These are phyloP conservation scores for Quercus parvula DNA, from an alignment of 306 rosid genomes.

Conservation along the genomic window DNA sequence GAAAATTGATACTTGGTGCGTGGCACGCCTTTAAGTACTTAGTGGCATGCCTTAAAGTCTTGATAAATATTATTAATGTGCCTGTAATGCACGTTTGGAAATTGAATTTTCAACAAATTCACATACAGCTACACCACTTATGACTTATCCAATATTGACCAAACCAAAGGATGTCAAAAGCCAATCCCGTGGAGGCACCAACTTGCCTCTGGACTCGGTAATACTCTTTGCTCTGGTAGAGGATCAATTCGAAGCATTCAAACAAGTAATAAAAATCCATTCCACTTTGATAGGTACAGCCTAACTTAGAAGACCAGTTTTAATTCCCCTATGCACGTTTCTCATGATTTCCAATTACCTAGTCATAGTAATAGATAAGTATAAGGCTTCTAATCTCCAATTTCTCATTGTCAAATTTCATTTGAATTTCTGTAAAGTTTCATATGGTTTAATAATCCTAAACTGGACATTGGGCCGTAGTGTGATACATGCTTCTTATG, in stretches of 20 bases:
- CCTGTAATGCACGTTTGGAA: background rate
- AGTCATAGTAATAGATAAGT: no score
- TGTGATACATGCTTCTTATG: accelerated
- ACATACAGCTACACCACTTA: constrained; percentile 12
- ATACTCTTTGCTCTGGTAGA: no score
- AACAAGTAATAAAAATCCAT: background rate
- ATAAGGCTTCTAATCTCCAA: no score
- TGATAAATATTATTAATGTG: background rate
- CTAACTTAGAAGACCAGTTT: background rate
- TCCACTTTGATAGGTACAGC: background rate
- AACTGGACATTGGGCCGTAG: no score
- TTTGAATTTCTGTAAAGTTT: no score
- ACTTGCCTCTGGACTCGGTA: background rate
- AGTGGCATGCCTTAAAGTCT: background rate
- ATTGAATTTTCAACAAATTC: background rate
- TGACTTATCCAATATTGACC: background rate
- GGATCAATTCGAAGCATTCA: no score
- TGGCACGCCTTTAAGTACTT: background rate
- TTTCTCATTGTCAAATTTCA: background rate
- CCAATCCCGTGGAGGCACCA: background rate
- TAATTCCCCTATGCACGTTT: background rate
- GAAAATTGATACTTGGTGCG: background rate
- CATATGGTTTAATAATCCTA: no score
- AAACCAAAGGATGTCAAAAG: background rate
- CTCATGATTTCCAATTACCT: background rate